Evolutionary conservation across 2,329 filamentous ascomycete genomes (phyloP).

Genomic region (Colletotrichum sp.): DNA sequence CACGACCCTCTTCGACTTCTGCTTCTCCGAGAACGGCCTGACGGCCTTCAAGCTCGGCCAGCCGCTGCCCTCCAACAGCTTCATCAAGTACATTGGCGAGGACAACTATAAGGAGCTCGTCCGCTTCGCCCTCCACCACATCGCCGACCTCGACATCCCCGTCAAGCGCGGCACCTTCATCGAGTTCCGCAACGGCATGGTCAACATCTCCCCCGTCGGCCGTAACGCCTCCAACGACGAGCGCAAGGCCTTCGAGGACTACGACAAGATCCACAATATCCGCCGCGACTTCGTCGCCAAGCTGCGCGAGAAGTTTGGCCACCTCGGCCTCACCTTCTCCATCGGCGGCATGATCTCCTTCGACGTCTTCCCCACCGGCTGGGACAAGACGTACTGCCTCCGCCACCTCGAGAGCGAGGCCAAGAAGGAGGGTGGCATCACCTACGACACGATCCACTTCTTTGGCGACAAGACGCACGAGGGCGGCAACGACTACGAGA

Average conservation of each 20-base stretch:
- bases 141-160: slow-evolving; percentile 83
- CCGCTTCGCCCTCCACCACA: slow-evolving; percentile 79
- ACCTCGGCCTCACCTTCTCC: slow-evolving; percentile 88
- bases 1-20: slow-evolving; percentile 92
- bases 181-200: slow-evolving; percentile 91
- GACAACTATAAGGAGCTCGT: slow-evolving; percentile 78
- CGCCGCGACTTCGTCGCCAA: slow-evolving; percentile 77
- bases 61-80: slow-evolving; percentile 78
- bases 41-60: slow-evolving; percentile 86
- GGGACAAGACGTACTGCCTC: slow-evolving; percentile 54
- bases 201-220: slow-evolving; percentile 84
- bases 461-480: slow-evolving; percentile 94
- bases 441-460: slow-evolving; percentile 92
- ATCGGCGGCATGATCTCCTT: slow-evolving; percentile 99
- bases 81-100: slow-evolving; percentile 93
- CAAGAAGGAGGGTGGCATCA: slow-evolving; percentile 69
- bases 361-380: slow-evolving; percentile 94
- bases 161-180: slow-evolving; percentile 85
- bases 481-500: slow-evolving; percentile 96
- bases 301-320: slow-evolving; percentile 80
- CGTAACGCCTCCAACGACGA: slow-evolving; percentile 85
- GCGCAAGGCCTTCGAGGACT: slow-evolving; percentile 81
- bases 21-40: slow-evolving; percentile 96
- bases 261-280: slow-evolving; percentile 79
- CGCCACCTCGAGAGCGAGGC: slow-evolving; percentile 90